Conservation (phyloP, 192 early-diverging fungal species). For the Dissophora ornata region DNA sequence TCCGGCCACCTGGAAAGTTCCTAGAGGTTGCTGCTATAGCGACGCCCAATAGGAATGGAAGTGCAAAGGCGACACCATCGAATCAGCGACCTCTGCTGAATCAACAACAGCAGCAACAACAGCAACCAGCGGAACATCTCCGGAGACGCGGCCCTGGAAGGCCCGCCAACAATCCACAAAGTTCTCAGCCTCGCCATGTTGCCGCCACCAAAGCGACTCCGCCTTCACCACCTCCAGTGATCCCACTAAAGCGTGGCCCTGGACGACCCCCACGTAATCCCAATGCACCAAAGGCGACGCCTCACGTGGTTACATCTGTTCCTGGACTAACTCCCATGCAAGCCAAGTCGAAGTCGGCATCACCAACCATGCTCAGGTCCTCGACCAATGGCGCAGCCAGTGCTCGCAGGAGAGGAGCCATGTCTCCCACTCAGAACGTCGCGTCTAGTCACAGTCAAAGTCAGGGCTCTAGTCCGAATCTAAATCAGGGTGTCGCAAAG, state of each 20-base stretch:
- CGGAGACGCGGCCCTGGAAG: constrained; percentile 32
- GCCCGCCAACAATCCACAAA: constrained; percentile 12
- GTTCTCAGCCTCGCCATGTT: background rate
- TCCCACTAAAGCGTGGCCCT: constrained; percentile 48
- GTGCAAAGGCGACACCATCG: constrained; percentile 19
- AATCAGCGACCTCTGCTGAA: constrained; percentile 30
- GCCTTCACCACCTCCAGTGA: constrained; percentile 16
- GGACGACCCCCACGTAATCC: constrained; percentile 53
- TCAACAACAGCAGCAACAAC: constrained; percentile 6
- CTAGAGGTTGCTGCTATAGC: background rate
- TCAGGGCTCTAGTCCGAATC: background rate
- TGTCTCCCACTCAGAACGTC: constrained; percentile 10
- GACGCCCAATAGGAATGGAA: background rate
- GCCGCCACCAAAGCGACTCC: background rate
- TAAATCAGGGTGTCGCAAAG: background rate
- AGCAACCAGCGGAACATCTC: constrained; percentile 1
- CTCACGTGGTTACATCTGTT: constrained; percentile 4
- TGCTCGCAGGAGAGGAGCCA: constrained; percentile 24
- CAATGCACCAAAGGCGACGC: background rate
- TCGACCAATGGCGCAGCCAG: constrained; percentile 3
- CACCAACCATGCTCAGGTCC: constrained; percentile 30
- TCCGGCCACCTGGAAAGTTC: constrained; percentile 31
- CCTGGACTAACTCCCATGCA: background rate
- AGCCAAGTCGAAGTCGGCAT: constrained; percentile 34
- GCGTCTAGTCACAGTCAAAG: background rate